phyloP scores from a whole-genome alignment of 192 early-diverging fungal species.

The Funneliformis mosseae region DNA sequence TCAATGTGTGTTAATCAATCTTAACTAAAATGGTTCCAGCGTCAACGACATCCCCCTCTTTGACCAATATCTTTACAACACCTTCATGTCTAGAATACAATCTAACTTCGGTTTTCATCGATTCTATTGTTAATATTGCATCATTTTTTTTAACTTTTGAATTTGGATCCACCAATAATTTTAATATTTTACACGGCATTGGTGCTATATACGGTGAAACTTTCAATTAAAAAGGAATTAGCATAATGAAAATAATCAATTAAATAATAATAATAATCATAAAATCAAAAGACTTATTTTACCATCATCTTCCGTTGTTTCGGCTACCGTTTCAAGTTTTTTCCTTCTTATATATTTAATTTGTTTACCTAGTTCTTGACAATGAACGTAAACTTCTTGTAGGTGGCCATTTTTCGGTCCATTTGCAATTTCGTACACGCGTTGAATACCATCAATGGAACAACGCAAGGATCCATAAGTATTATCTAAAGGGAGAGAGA shows the following conservation, averaged over 20 bases:
- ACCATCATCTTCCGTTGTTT: conserved; percentile 48
- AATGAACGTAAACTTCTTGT: conserved; percentile 54
- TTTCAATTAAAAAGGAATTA: neutral
- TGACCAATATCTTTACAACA: conserved; percentile 81
- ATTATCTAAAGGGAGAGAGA: conserved; percentile 1
- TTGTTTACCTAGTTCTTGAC: conserved; percentile 48
- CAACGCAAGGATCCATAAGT: neutral
- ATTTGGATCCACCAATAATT: conserved; percentile 76
- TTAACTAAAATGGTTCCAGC: conserved; percentile 57
- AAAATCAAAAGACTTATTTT: neutral
- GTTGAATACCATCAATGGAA: conserved; percentile 48
- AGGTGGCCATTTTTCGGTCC: conserved; percentile 38
- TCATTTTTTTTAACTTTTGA: conserved; percentile 68
- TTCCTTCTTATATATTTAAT: conserved; percentile 48
- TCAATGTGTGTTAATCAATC: conserved; percentile 38
- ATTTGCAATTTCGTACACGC: conserved; percentile 53
- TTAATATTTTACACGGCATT: conserved; percentile 71
- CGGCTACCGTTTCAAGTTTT: conserved; percentile 45
- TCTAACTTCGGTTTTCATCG: conserved; percentile 72
- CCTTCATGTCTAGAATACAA: conserved; percentile 87
- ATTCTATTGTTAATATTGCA: conserved; percentile 62
- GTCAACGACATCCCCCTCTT: conserved; percentile 72
- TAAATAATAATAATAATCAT: neutral
- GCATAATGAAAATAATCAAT: neutral
- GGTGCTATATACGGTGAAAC: conserved; percentile 62